Evolutionary conservation across 306 rosid species (phyloP), one percentile per base, ranked within the genome.

Genomic region (Sesbania bispinosa): DNA sequence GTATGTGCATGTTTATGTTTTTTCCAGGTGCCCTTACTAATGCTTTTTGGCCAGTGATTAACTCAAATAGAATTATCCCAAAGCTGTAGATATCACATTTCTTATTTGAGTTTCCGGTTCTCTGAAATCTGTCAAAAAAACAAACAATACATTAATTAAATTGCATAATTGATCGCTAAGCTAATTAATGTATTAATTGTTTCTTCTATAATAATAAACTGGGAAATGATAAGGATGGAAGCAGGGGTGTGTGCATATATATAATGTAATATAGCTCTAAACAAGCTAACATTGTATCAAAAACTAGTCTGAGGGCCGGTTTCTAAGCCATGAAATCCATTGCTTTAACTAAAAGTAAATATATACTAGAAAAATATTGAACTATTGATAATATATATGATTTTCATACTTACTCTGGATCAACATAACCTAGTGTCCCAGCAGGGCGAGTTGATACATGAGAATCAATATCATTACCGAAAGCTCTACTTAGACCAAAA

Each of bases 391-490:
- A n/a, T n/a, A n/a, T n/a, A n/a, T n/a, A n/a, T n/a, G n/a, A n/a
- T n/a, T n/a, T n/a, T n/a, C n/a, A n/a, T n/a, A n/a, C n/a, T 85
- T 80, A 84, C 89, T 80, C 78, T 1, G 86, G 89, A 67, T 84
- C 86, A 11, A 75, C 11, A 13, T 85, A 87, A 4, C 86, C 92
- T 0, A 29, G 36, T n/a, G n/a, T 84, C 3, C 87, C 85, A 23
- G 77, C 86, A 2, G 65, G 47, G 4, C 1, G 10, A 1, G 89
- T 82, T 3, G 71, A 58, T 14, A 74, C 36, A 61, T 83, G 84
- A 51, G 85, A 29, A 46, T 60, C 82, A 10, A 10, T 38, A 8
- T 79, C 79, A 1, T 41, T 45, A 0, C 23, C 24, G 20, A 82
- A 81, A 67, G 35, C 46, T 75, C 78, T 86, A 20, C 82, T 78